Percentiles rank a stretch among this genome's conserved stretches.
phyloP scores from a whole-genome alignment of 225 moss, liverwort and hornwort genomes.

The Antitrichia curtipendula region DNA sequence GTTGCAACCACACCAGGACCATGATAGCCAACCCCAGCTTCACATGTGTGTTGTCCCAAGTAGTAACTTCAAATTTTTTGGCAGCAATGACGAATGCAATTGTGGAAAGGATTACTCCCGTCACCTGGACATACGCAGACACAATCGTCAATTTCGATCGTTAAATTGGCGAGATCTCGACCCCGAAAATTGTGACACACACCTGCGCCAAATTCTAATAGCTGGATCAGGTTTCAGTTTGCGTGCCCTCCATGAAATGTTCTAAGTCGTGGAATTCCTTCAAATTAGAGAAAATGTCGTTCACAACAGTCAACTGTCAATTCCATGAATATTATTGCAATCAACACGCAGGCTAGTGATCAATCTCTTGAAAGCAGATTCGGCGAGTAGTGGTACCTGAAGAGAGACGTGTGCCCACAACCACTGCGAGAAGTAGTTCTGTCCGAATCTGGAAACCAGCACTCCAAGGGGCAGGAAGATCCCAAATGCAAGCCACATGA shows the following conservation, averaged over 20 bases:
- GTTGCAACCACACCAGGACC: slow-evolving; percentile 8
- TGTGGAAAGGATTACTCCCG: slow-evolving; percentile 5
- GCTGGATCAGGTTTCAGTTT: not conserved
- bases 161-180: not conserved
- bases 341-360: not conserved
- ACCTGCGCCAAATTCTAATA: not conserved
- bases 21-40: slow-evolving; percentile 9
- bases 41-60: slow-evolving; percentile 4
- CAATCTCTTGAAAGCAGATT: not conserved
- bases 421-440: slow-evolving; percentile 7
- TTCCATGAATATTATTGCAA: not conserved
- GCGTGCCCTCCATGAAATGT: not conserved
- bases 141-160: no score
- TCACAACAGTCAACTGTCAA: not conserved
- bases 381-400: not conserved
- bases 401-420: slow-evolving; percentile 3
- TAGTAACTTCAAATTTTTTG: not conserved
- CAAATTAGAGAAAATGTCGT: not conserved
- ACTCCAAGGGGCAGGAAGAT: slow-evolving; percentile 9
- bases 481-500: slow-evolving; percentile 30
- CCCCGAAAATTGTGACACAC: not conserved
- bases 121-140: not conserved
- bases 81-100: not conserved
- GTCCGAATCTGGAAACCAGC: slow-evolving; percentile 5
- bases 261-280: not conserved